Conservation (phyloP, 2,329 filamentous ascomycete species). For the Dactylellina sp. region DNA sequence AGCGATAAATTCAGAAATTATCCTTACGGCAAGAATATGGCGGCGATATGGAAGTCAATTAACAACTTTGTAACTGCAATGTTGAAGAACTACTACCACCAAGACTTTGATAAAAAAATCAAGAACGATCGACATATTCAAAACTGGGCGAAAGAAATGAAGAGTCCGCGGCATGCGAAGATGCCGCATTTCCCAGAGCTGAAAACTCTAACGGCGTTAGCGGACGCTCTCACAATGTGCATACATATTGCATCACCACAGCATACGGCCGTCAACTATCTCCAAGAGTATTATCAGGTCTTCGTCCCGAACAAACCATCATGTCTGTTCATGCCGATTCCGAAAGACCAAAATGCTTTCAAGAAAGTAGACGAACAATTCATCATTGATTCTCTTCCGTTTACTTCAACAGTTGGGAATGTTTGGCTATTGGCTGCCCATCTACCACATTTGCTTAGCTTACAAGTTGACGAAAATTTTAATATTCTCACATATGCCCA, state of each 20-base stretch:
- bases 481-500: conserved; percentile 64
- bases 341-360: conserved; percentile 61
- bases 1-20: conserved; percentile 67
- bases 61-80: conserved; percentile 65
- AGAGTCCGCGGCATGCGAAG: conserved; percentile 59
- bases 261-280: conserved; percentile 69
- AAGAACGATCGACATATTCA: conserved; percentile 62
- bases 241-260: conserved; percentile 69
- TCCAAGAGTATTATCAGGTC: conserved; percentile 68
- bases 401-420: conserved; percentile 62
- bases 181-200: conserved; percentile 66
- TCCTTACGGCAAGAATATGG: conserved; percentile 67
- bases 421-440: conserved; percentile 67
- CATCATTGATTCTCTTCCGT: conserved; percentile 65
- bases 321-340: conserved; percentile 63
- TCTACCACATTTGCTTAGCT: conserved; percentile 66
- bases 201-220: conserved; percentile 64
- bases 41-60: conserved; percentile 66
- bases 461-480: conserved; percentile 64
- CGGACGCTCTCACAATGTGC: conserved; percentile 68
- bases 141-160: conserved; percentile 65
- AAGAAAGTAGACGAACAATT: conserved; percentile 60
- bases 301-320: conserved; percentile 67
- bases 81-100: conserved; percentile 63
- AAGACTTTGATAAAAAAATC: conserved; percentile 60